Percentiles rank a stretch among this genome's conserved stretches.
phyloP scores from a whole-genome alignment of 1,139 yeast species.

The Candida glucosophila region DNA sequence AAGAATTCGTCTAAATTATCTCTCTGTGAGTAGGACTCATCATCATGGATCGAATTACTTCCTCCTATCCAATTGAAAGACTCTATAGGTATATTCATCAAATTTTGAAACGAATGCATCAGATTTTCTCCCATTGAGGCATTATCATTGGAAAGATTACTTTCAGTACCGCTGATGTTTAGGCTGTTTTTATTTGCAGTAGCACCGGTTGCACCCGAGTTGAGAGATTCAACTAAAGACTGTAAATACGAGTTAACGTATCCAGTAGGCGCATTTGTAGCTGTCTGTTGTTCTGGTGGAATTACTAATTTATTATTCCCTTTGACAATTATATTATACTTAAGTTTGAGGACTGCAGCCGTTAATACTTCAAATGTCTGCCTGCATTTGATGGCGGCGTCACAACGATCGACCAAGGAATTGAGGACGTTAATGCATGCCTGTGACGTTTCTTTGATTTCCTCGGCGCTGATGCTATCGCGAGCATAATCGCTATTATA shows the following conservation, averaged over 20 bases:
- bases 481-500: slow-evolving; percentile 56
- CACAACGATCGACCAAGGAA: slow-evolving; percentile 61
- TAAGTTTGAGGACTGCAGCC: slow-evolving; percentile 61
- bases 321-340: slow-evolving; percentile 37
- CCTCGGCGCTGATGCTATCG: slow-evolving; percentile 36
- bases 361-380: slow-evolving; percentile 66
- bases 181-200: neutral
- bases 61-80: too few species aligned
- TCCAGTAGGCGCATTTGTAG: slow-evolving; percentile 21
- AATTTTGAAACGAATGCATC: too few species aligned
- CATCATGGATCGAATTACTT: too few species aligned
- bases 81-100: too few species aligned
- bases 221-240: slow-evolving; percentile 25
- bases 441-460: slow-evolving; percentile 46
- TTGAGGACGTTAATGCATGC: slow-evolving; percentile 55
- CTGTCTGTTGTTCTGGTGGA: slow-evolving; percentile 18
- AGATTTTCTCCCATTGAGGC: too few species aligned
- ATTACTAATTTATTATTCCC: slow-evolving; percentile 12
- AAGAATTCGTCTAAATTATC: too few species aligned
- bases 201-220: slow-evolving; percentile 1
- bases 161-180: neutral
- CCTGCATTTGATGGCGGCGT: slow-evolving; percentile 66
- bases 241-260: slow-evolving; percentile 32
- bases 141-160: neutral
- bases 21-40: too few species aligned